A percentile compares a stretch with the other conserved stretches of the same genome.
Conservation (phyloP, 2,329 filamentous ascomycete species). For the Microdochium trichocladiopsis region DNA sequence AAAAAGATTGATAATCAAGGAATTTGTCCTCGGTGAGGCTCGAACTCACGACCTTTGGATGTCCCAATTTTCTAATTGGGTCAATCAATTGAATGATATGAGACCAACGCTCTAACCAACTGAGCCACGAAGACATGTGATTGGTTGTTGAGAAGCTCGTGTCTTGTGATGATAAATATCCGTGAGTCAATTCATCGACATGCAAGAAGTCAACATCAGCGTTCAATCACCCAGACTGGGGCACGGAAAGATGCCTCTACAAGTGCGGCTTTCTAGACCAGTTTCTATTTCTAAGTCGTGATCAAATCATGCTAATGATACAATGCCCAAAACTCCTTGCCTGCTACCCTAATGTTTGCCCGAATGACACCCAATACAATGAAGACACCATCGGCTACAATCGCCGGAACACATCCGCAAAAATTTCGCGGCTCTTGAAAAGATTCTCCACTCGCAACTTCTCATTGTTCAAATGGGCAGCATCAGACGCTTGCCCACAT, state of each 20-base stretch:
- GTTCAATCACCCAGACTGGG: too few relatives aligned
- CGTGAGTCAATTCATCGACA: background rate
- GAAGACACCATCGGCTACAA: constrained; percentile 28
- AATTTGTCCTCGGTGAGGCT: constrained; percentile 34
- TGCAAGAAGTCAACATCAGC: too few relatives aligned
- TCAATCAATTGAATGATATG: constrained; percentile 15
- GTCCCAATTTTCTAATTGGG: background rate
- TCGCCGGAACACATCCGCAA: constrained; percentile 74
- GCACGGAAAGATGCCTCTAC: too few relatives aligned
- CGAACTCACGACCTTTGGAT: constrained; percentile 44
- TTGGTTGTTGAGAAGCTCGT: background rate
- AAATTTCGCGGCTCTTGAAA: constrained; percentile 87
- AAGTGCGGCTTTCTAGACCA: too few relatives aligned
- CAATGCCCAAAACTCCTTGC: background rate
- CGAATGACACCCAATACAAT: background rate
- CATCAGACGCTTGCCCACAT: constrained; percentile 90
- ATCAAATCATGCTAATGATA: too few relatives aligned
- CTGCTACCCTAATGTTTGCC: background rate
- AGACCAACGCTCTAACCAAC: constrained; percentile 36
- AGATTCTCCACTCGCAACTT: constrained; percentile 81
- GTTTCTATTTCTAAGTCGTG: too few relatives aligned
- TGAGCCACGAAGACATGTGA: constrained; percentile 28
- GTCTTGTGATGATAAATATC: background rate
- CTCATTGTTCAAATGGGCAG: constrained; percentile 93
- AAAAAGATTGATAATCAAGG: background rate